phyloP scores from a whole-genome alignment of 2,329 filamentous ascomycete genomes.

The Nemania serpens region DNA sequence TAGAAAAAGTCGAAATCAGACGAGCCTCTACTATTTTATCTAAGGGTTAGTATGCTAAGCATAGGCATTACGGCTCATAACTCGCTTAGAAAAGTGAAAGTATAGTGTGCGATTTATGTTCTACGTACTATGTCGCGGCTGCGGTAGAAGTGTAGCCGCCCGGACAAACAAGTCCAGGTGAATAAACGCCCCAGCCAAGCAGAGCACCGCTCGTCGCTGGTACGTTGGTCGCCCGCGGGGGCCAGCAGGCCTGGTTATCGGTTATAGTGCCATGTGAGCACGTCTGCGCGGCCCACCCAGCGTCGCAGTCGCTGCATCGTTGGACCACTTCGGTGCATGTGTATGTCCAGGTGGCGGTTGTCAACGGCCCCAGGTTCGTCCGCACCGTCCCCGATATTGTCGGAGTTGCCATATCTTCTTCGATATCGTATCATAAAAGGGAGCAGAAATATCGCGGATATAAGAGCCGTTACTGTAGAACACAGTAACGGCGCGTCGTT shows the following conservation, averaged over 20 bases:
- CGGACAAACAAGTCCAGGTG: conserved; percentile 26
- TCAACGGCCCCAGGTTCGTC: conserved; percentile 44
- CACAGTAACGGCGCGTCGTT: no score
- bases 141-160: conserved; percentile 24
- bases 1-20: conserved; percentile 22
- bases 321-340: conserved; percentile 24
- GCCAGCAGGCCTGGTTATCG: conserved; percentile 28
- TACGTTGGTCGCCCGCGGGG: conserved; percentile 15
- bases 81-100: background rate
- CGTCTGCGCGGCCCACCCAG: conserved; percentile 26
- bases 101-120: background rate
- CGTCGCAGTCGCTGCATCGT: conserved; percentile 4
- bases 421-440: no score
- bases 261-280: conserved; percentile 9
- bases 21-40: conserved; percentile 9
- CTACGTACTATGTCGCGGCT: conserved; percentile 10
- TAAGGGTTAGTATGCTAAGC: background rate
- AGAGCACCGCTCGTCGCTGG: conserved; percentile 13
- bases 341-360: conserved; percentile 36
- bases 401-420: conserved; percentile 7
- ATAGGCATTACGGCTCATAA: background rate
- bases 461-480: no score
- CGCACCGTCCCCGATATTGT: conserved; percentile 27
- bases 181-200: conserved; percentile 27
- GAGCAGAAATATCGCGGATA: no score